Conservation (phyloP, 176 grass and related monocot species). For the Tillandsia fasciculata region DNA sequence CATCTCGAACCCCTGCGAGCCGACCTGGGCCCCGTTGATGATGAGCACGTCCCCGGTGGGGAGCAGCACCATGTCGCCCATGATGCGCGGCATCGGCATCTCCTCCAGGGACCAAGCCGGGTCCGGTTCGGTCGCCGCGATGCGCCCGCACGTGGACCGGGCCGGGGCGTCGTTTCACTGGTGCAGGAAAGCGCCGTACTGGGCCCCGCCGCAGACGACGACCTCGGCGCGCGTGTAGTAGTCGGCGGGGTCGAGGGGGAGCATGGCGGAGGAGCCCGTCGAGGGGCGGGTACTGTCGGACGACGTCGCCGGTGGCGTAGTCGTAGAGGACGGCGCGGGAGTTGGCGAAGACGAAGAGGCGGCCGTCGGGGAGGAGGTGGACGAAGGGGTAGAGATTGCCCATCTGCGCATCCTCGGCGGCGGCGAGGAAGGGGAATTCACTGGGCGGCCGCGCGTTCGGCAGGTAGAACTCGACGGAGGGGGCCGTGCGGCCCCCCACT, state of each 20-base stretch:
- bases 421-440: no score
- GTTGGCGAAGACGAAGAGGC: no score
- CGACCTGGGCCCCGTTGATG: slow-evolving; percentile 17
- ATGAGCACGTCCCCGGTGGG: slow-evolving; percentile 20
- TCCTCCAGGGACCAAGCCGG: slow-evolving; percentile 17
- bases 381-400: no score
- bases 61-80: slow-evolving; percentile 26
- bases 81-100: slow-evolving; percentile 20
- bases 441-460: no score
- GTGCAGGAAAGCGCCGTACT: slow-evolving; percentile 20
- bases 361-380: no score
- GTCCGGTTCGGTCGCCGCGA: slow-evolving; percentile 14
- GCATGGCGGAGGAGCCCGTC: slow-evolving; percentile 19
- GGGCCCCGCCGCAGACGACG: slow-evolving; percentile 22
- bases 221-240: slow-evolving; percentile 16
- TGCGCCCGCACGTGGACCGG: slow-evolving; percentile 10
- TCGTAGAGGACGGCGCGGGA: slow-evolving; percentile 1
- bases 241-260: slow-evolving; percentile 4
- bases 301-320: slow-evolving; percentile 3
- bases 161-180: slow-evolving; percentile 1
- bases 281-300: slow-evolving; percentile 14
- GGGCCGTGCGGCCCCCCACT: no score
- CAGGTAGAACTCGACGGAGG: no score
- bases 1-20: slow-evolving; percentile 19
- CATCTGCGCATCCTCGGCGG: no score